Conservation (phyloP, 176 grass and related monocot species). For the Panicum miliaceum region DNA sequence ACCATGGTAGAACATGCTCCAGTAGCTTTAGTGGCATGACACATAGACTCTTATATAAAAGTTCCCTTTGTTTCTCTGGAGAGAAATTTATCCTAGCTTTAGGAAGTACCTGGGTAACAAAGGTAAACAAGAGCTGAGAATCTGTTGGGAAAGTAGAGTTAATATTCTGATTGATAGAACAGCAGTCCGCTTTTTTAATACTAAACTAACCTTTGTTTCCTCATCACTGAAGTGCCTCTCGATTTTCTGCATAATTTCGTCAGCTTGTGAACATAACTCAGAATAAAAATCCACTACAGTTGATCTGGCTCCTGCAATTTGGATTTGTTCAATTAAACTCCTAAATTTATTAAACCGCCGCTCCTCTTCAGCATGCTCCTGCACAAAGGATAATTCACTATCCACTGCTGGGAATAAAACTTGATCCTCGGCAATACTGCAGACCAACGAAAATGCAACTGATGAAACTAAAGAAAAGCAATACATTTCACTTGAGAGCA, state of each 20-base stretch:
- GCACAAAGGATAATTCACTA: constrained; percentile 57
- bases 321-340: constrained; percentile 81
- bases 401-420: constrained; percentile 91
- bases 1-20: constrained; percentile 83
- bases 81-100: constrained; percentile 73
- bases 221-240: constrained; percentile 78
- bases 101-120: constrained; percentile 78
- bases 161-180: constrained; percentile 3
- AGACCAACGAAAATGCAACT: constrained; percentile 13
- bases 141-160: constrained; percentile 8
- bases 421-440: constrained; percentile 86
- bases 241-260: constrained; percentile 88
- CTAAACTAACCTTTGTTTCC: constrained; percentile 71
- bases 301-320: constrained; percentile 62
- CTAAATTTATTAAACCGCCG: constrained; percentile 72
- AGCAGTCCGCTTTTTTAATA: constrained; percentile 16
- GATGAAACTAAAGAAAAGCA: constrained; percentile 23
- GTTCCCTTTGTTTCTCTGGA: constrained; percentile 67
- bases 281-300: constrained; percentile 64
- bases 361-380: constrained; percentile 83
- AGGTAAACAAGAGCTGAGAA: constrained; percentile 26
- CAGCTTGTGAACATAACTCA: constrained; percentile 84
- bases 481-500: neutral
- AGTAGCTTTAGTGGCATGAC: constrained; percentile 86
- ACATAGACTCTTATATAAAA: constrained; percentile 71